Conservation (phyloP, 73 alveolate species). For the Durusdinium trenchii region DNA sequence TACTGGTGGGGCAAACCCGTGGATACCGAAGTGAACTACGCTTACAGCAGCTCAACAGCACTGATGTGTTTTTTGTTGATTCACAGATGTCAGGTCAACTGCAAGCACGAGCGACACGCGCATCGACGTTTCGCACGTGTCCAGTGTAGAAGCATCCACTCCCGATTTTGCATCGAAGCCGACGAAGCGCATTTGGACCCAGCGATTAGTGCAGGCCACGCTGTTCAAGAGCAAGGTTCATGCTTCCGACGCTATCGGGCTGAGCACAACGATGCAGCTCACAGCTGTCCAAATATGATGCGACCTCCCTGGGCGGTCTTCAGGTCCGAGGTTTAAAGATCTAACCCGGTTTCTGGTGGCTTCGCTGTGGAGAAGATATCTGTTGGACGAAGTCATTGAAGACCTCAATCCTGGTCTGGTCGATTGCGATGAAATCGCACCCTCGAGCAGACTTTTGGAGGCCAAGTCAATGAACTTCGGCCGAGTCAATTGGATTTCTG, state of each 20-base stretch:
- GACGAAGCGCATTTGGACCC: background rate
- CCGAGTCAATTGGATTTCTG: no score
- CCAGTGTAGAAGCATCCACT: background rate
- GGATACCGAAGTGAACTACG: slow-evolving; percentile 34
- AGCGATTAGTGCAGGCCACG: slow-evolving; percentile 16
- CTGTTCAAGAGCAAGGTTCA: slow-evolving; percentile 70
- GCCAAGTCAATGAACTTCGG: no score
- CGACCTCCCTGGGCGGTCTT: slow-evolving; percentile 42
- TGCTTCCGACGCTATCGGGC: background rate
- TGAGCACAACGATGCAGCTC: slow-evolving; percentile 23
- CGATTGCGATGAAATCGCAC: no score
- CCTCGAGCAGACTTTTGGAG: no score
- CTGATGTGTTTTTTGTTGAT: background rate
- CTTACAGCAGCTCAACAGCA: slow-evolving; percentile 47
- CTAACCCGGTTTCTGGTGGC: no score
- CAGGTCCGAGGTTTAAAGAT: no score
- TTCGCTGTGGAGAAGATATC: no score
- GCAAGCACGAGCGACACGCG: background rate
- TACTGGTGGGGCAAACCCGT: slow-evolving; percentile 92
- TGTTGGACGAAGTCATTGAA: no score
- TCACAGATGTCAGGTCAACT: background rate
- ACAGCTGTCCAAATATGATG: slow-evolving; percentile 50
- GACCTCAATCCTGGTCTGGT: no score
- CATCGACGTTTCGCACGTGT: background rate
- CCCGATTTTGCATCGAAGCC: no score